These are phyloP conservation scores for Chaetomium globosum DNA, from an alignment of 2,329 filamentous ascomycete genomes.

Conservation along the genomic window DNA sequence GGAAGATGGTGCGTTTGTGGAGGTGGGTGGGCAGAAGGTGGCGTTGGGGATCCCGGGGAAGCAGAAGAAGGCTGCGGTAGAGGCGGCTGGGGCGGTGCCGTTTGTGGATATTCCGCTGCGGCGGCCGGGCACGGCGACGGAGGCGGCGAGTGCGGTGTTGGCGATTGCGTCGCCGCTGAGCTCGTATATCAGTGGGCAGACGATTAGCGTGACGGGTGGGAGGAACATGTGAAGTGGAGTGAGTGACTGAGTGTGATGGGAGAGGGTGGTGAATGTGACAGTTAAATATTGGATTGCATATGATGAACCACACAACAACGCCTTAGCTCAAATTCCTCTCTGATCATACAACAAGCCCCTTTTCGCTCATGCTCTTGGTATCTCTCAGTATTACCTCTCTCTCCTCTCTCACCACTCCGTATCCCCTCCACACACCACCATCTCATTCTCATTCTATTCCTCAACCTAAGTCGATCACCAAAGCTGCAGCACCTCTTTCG, in stretches of 20 bases:
- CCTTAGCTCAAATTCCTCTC: background rate
- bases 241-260: background rate
- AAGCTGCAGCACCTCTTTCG: constrained; percentile 77
- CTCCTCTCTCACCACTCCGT: background rate
- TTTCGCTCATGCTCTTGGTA: constrained; percentile 8
- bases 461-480: constrained; percentile 53
- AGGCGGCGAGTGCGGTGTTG: constrained; percentile 77
- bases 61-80: constrained; percentile 48
- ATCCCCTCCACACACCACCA: background rate
- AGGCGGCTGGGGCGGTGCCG: constrained; percentile 43
- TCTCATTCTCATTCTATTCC: too few species aligned
- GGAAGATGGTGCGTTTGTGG: constrained; percentile 79
- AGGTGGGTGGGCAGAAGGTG: constrained; percentile 74
- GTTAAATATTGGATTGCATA: constrained; percentile 13
- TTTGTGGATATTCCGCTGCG: constrained; percentile 76
- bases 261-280: background rate
- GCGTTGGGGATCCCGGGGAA: constrained; percentile 71
- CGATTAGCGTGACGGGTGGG: constrained; percentile 82
- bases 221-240: constrained; percentile 52
- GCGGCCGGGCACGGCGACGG: constrained; percentile 73
- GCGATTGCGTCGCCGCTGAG: constrained; percentile 81
- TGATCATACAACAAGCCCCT: background rate
- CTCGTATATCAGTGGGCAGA: constrained; percentile 84
- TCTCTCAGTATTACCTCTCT: constrained; percentile 2
- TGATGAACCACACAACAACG: constrained; percentile 7